Conservation (phyloP, 2,329 filamentous ascomycete genomes). For the Calonectria pteridis region DNA sequence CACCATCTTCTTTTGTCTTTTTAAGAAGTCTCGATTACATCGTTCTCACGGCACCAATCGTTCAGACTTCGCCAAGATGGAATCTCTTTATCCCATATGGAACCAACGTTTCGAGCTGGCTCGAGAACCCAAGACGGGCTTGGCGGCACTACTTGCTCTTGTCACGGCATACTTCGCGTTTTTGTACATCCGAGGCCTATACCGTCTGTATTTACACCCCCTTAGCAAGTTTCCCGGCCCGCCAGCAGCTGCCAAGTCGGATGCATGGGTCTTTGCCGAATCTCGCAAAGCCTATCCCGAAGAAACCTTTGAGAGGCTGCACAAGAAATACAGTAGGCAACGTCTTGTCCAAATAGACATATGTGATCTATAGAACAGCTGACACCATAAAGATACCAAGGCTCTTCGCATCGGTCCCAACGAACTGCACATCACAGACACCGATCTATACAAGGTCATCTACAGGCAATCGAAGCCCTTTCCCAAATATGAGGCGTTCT, state of each 20-base stretch:
- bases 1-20: not conserved
- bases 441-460: not conserved
- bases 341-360: not conserved
- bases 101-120: not conserved
- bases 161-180: not conserved
- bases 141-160: not conserved
- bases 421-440: not conserved
- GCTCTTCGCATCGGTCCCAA: not conserved
- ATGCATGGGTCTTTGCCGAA: not conserved
- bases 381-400: not conserved
- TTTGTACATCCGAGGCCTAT: not conserved
- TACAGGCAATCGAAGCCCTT: not conserved
- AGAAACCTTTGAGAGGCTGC: not conserved
- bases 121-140: not conserved
- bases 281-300: not conserved
- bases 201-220: not conserved
- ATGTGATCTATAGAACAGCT: not conserved
- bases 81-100: not conserved
- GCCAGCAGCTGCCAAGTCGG: not conserved
- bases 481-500: not conserved
- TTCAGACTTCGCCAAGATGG: not conserved
- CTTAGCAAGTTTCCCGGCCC: constrained; percentile 2
- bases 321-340: not conserved
- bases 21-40: not conserved
- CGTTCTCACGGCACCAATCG: fast-evolving